Percentiles rank a stretch among this genome's conserved stretches.
These are phyloP conservation scores for Xylaria sp. DNA, from an alignment of 2,329 filamentous ascomycete genomes.

Conservation along the genomic window DNA sequence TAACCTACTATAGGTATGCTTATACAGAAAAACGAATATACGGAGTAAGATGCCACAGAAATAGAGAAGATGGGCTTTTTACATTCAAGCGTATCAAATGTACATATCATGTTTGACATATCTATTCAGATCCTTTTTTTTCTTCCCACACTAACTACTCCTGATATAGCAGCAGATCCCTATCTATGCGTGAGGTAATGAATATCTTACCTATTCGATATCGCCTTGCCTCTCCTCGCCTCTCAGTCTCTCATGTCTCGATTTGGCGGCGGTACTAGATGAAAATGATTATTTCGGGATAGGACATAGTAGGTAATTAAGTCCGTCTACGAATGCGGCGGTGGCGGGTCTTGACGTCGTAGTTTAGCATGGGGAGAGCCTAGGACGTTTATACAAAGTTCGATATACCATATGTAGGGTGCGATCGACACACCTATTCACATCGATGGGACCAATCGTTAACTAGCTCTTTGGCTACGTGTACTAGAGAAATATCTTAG, in stretches of 20 bases:
- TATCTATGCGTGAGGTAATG: too few relatives aligned
- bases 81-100: too few relatives aligned
- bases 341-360: background rate
- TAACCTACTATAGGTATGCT: too few relatives aligned
- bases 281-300: background rate
- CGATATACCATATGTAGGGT: background rate
- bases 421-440: background rate
- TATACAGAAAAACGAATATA: too few relatives aligned
- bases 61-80: too few relatives aligned
- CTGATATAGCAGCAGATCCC: too few relatives aligned
- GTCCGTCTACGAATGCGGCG: background rate
- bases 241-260: background rate
- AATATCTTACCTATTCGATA: too few relatives aligned
- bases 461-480: background rate
- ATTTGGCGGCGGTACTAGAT: background rate
- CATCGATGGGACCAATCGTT: background rate
- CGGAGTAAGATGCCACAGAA: too few relatives aligned
- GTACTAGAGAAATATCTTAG: background rate
- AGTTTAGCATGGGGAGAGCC: background rate
- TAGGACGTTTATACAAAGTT: conserved; percentile 1
- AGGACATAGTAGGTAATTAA: background rate
- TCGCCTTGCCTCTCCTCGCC: too few relatives aligned
- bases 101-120: too few relatives aligned
- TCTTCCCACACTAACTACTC: too few relatives aligned
- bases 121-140: too few relatives aligned